Evolutionary conservation across 78 protist genomes (phyloP).

Genomic region (slime mould (Dictyostelium discoideum)): dicty_2.7 NC_007090.3:4619001-4619500

Average conservation of each 20-base stretch:
- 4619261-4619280: background rate
- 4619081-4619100: background rate
- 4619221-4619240: conserved; percentile 32
- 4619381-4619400: conserved; percentile 44
- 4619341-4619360: conserved; percentile 10
- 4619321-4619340: conserved; percentile 37
- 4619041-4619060: background rate
- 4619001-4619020: background rate
- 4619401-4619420: conserved; percentile 51
- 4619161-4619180: conserved; percentile 33
- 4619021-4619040: background rate
- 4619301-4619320: conserved; percentile 27
- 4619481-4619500: conserved; percentile 25
- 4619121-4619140: conserved; percentile 46
- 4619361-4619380: conserved; percentile 53
- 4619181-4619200: conserved; percentile 28
- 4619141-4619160: conserved; percentile 47
- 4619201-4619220: conserved; percentile 22
- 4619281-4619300: background rate
- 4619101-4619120: conserved; percentile 1
- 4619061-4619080: background rate
- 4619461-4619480: conserved; percentile 57
- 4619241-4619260: background rate
- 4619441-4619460: conserved; percentile 34
- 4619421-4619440: conserved; percentile 27